These are phyloP conservation scores for Emergomyces africanus DNA, from an alignment of 2,329 filamentous ascomycete species.

Conservation along the genomic window DNA sequence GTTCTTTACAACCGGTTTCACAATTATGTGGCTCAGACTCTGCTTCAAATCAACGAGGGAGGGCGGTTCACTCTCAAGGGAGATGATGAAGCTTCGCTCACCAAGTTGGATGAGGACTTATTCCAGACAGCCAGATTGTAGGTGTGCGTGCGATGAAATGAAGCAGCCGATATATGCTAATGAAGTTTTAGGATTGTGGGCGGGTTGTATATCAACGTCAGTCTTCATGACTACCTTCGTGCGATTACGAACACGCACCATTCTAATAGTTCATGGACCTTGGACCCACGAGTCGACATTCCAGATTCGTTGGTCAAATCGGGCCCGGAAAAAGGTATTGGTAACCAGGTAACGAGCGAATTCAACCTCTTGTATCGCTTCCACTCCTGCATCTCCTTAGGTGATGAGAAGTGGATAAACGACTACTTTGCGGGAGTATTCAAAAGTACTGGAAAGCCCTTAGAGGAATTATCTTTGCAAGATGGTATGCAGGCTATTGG, in stretches of 20 bases:
- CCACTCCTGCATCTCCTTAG: slow-evolving; percentile 53
- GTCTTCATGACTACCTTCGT: slow-evolving; percentile 21
- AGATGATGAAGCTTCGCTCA: slow-evolving; percentile 21
- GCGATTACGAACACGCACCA: slow-evolving; percentile 22
- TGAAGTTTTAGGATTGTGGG: slow-evolving; percentile 12
- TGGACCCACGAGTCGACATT: slow-evolving; percentile 28
- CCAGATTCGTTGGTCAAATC: slow-evolving; percentile 11
- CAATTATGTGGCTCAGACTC: slow-evolving; percentile 23
- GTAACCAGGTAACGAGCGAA: slow-evolving; percentile 39
- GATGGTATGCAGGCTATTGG: slow-evolving; percentile 37
- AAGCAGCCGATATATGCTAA: not conserved
- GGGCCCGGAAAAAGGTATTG: slow-evolving; percentile 28
- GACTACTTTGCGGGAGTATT: slow-evolving; percentile 38
- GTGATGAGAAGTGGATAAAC: slow-evolving; percentile 60
- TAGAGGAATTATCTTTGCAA: slow-evolving; percentile 7
- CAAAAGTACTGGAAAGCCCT: slow-evolving; percentile 5
- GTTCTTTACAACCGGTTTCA: slow-evolving; percentile 26
- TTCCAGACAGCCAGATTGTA: slow-evolving; percentile 23
- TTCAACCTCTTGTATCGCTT: slow-evolving; percentile 40
- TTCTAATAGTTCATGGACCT: slow-evolving; percentile 29
- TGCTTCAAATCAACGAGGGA: slow-evolving; percentile 31
- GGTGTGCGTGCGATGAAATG: not conserved
- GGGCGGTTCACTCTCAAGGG: slow-evolving; percentile 17
- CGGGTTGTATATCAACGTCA: slow-evolving; percentile 21
- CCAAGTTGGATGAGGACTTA: slow-evolving; percentile 20